phyloP scores from a whole-genome alignment of 306 rosid species.

The Fragaria vesca region DNA sequence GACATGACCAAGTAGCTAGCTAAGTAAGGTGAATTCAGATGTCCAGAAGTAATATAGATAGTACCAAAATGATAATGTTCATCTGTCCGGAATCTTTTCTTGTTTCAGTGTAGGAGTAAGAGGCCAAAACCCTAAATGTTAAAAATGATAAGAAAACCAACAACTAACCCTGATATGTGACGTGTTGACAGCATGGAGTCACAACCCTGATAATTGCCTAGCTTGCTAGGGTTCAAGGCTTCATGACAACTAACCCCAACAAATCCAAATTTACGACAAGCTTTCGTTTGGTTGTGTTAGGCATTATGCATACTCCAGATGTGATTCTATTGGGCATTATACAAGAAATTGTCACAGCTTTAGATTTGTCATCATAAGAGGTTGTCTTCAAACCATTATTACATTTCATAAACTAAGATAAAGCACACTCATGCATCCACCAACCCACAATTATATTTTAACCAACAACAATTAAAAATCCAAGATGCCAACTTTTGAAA shows the following conservation, averaged over 20 bases:
- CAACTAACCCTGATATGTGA: neutral
- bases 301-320: neutral
- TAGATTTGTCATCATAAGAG: neutral
- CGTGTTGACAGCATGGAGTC: neutral
- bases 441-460: neutral
- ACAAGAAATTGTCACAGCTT: too few species aligned
- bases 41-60: neutral
- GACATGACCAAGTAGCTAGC: neutral
- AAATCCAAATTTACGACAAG: slow-evolving; percentile 3
- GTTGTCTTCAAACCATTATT: neutral
- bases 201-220: neutral
- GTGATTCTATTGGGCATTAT: neutral
- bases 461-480: neutral
- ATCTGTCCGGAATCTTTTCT: slow-evolving; percentile 10
- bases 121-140: neutral
- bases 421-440: neutral
- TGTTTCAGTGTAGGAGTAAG: neutral
- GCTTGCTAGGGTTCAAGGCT: neutral
- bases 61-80: neutral
- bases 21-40: neutral
- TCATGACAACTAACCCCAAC: slow-evolving; percentile 1
- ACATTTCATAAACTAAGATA: too few species aligned
- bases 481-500: neutral
- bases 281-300: neutral
- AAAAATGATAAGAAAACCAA: neutral